phyloP scores from a whole-genome alignment of 768 basidiomycete species.

The Brasilioporus rufonigricans region DNA sequence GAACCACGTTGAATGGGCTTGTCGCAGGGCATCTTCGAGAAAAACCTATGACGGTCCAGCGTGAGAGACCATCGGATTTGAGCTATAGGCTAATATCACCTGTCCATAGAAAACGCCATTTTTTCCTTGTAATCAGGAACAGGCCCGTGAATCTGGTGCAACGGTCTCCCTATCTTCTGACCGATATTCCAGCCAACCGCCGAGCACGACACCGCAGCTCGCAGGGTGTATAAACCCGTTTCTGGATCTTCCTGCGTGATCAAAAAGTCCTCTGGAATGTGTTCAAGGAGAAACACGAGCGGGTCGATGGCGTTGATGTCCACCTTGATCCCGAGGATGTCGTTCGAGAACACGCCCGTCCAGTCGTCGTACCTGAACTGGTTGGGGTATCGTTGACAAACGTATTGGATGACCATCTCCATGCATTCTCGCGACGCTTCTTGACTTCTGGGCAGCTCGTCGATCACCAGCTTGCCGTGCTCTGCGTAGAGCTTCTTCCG shows the following conservation, averaged over 20 bases:
- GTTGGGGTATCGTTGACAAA: constrained; percentile 55
- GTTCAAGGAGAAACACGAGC: constrained; percentile 43
- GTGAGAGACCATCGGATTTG: background rate
- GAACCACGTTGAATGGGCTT: constrained; percentile 54
- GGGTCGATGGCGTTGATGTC: constrained; percentile 34
- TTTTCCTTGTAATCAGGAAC: constrained; percentile 52
- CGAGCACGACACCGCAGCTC: constrained; percentile 46
- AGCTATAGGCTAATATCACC: constrained; percentile 28
- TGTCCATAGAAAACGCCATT: constrained; percentile 48
- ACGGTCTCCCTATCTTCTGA: constrained; percentile 46
- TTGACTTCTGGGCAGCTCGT: constrained; percentile 48
- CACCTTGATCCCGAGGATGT: constrained; percentile 36
- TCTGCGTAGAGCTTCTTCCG: constrained; percentile 38
- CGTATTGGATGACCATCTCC: constrained; percentile 54
- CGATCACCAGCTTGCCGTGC: constrained; percentile 42
- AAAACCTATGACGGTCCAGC: constrained; percentile 34
- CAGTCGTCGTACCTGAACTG: constrained; percentile 41
- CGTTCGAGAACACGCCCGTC: constrained; percentile 41
- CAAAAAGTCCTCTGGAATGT: constrained; percentile 53
- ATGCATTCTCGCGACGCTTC: constrained; percentile 49
- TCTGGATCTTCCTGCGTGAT: constrained; percentile 41
- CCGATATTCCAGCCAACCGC: constrained; percentile 49
- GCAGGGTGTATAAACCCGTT: constrained; percentile 43
- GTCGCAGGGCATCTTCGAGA: constrained; percentile 44
- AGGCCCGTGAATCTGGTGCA: constrained; percentile 45